Base-by-base conservation (phyloP, 345 rosid genomes). In the Arabis hirsuta region DNA sequence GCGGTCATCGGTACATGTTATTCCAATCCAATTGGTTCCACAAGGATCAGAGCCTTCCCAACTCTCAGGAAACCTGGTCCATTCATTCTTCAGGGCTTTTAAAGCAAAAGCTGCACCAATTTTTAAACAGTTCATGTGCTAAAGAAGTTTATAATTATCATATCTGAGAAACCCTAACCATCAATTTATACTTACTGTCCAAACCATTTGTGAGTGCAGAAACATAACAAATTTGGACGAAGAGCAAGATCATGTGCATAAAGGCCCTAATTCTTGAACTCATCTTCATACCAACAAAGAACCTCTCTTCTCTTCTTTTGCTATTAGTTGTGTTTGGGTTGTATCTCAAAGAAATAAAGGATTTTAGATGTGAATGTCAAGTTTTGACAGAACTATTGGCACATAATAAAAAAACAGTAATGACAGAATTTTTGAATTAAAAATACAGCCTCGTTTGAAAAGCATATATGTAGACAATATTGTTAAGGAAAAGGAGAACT, bases 11-110 rank as follows among this genome's bases (percentile, higher is more conserved):
- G n/a, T 39, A 79, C 98, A 93, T 14, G 9, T 24, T 62, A 90
- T 84, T 58, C 98, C 98, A 0, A 70, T 87, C 98, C 98, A 93
- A 0, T 36, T 41, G 62, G 50, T 70, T 73, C 86, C 86, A 73
- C 98, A 93, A 73, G 98, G 98, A 76, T 93, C 97, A 19, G 55
- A 0, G 2, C 87, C 86, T 14, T 9, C 50, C 98, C 98, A 93
- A 62, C 24, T 66, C 38, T 89, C 77, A 26, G 97, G 98, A 34
- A 36, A 12, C 26, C 71, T 84, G 26, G 73, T 19, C 97, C 93
- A 87, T 12, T 6, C 34, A 34, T 1, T 48, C 78, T 46, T 80
- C 32, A 93, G 59, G 55, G 83, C 69, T 2, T 20, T 67, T 75
- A 93, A 62, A 4, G 65, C 80, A 77, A 22, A 4, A 48, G 44